A percentile compares a stretch with the other conserved stretches of the same genome.
Evolutionary conservation across 164 flowering plant species (phyloP).

Genomic region (Magnolia kwangsiensis): DNA sequence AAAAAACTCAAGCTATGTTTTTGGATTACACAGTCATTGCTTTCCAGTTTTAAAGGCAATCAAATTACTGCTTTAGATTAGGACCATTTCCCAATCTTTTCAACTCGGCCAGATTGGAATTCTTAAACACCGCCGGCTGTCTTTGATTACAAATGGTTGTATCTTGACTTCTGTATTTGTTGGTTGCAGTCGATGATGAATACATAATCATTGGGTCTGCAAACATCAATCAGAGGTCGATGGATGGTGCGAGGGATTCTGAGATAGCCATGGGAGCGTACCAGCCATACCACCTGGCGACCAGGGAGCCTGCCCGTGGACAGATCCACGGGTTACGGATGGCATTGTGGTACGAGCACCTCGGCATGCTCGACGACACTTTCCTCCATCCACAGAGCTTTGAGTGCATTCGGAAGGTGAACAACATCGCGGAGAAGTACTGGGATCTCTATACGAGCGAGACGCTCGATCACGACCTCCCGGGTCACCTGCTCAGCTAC

Average conservation of each 20-base stretch:
- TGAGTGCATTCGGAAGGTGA: too few species aligned
- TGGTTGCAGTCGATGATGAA: constrained; percentile 49
- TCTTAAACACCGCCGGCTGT: too few species aligned
- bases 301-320: constrained; percentile 48
- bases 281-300: constrained; percentile 60
- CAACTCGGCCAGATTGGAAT: too few species aligned
- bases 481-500: too few species aligned
- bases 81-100: too few species aligned
- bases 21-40: neutral
- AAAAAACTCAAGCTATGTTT: neutral
- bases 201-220: constrained; percentile 84
- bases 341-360: constrained; percentile 82
- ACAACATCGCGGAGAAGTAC: too few species aligned
- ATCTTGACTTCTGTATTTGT: too few species aligned
- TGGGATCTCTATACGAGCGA: too few species aligned
- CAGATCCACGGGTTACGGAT: constrained; percentile 70
- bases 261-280: constrained; percentile 85
- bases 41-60: neutral
- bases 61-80: neutral
- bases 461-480: too few species aligned
- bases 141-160: too few species aligned
- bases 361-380: constrained; percentile 21
- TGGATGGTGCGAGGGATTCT: constrained; percentile 79
- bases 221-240: constrained; percentile 76
- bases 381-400: too few species aligned